These are phyloP conservation scores for Dactylellina leptospora DNA, from an alignment of 2,329 filamentous ascomycete genomes.

Conservation along the genomic window DNA sequence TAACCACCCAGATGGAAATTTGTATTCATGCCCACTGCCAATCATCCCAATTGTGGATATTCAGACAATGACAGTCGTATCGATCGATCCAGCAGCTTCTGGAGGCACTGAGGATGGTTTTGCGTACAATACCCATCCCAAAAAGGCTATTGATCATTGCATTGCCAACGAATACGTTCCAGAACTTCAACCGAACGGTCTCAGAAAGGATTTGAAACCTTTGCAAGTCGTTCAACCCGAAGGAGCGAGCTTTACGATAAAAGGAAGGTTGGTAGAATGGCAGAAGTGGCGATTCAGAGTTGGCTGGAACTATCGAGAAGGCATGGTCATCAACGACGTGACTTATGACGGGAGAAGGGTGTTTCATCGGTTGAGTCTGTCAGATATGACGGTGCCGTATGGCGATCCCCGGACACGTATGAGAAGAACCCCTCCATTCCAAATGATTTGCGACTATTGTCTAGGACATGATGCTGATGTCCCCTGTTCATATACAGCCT, in stretches of 20 bases:
- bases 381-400: constrained; percentile 71
- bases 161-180: constrained; percentile 64
- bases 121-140: constrained; percentile 60
- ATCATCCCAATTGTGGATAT: constrained; percentile 70
- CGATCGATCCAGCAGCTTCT: constrained; percentile 68
- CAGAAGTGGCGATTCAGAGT: constrained; percentile 76
- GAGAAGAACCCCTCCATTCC: constrained; percentile 1
- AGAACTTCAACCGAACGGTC: constrained; percentile 64
- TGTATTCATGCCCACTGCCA: constrained; percentile 71
- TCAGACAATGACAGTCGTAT: constrained; percentile 66
- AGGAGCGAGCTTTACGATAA: constrained; percentile 72
- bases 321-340: constrained; percentile 74
- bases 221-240: constrained; percentile 77
- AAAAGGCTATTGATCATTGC: constrained; percentile 63
- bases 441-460: constrained; percentile 29
- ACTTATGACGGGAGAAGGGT: constrained; percentile 70
- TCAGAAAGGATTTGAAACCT: constrained; percentile 70
- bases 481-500: constrained; percentile 62
- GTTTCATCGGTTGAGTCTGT: constrained; percentile 73
- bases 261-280: constrained; percentile 66
- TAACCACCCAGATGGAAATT: constrained; percentile 68
- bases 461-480: constrained; percentile 27
- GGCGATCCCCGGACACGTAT: constrained; percentile 67
- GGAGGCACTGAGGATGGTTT: constrained; percentile 65
- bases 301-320: constrained; percentile 67